phyloP scores from a whole-genome alignment of 352 stramenopile species.

The Pythium sp. region DNA sequence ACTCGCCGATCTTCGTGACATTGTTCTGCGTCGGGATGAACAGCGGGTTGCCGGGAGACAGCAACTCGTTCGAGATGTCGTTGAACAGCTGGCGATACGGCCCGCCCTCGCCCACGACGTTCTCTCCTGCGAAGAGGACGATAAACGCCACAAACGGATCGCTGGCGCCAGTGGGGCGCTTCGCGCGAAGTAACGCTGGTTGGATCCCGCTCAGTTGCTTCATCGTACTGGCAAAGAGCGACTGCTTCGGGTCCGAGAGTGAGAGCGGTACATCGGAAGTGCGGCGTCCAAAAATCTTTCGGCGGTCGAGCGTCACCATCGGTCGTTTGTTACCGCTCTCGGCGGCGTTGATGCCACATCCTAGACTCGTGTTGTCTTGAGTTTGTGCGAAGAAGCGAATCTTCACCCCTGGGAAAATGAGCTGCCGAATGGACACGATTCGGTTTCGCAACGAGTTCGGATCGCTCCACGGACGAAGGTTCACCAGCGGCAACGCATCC shows the following conservation, averaged over 20 bases:
- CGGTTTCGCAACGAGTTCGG: slow-evolving; percentile 46
- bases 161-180: slow-evolving; percentile 70
- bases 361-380: slow-evolving; percentile 69
- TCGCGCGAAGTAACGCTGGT: slow-evolving; percentile 50
- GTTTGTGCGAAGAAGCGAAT: slow-evolving; percentile 69
- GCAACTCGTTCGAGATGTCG: slow-evolving; percentile 67
- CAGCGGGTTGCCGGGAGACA: slow-evolving; percentile 41
- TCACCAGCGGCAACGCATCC: slow-evolving; percentile 60
- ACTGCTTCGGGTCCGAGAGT: slow-evolving; percentile 47
- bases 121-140: slow-evolving; percentile 72
- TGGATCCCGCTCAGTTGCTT: slow-evolving; percentile 47
- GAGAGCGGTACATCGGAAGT: slow-evolving; percentile 17
- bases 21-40: slow-evolving; percentile 80
- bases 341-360: slow-evolving; percentile 33
- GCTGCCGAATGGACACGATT: slow-evolving; percentile 52
- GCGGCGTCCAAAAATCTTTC: slow-evolving; percentile 43
- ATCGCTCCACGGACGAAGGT: slow-evolving; percentile 52
- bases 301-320: slow-evolving; percentile 66
- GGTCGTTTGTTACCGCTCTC: slow-evolving; percentile 53
- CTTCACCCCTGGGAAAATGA: slow-evolving; percentile 76
- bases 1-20: slow-evolving; percentile 64
- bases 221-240: slow-evolving; percentile 70
- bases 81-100: slow-evolving; percentile 82
- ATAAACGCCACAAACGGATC: slow-evolving; percentile 84
- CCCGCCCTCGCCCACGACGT: slow-evolving; percentile 76